Evolutionary conservation across 148 eudicot species (phyloP).

Genomic region (Cornus controversa): DNA sequence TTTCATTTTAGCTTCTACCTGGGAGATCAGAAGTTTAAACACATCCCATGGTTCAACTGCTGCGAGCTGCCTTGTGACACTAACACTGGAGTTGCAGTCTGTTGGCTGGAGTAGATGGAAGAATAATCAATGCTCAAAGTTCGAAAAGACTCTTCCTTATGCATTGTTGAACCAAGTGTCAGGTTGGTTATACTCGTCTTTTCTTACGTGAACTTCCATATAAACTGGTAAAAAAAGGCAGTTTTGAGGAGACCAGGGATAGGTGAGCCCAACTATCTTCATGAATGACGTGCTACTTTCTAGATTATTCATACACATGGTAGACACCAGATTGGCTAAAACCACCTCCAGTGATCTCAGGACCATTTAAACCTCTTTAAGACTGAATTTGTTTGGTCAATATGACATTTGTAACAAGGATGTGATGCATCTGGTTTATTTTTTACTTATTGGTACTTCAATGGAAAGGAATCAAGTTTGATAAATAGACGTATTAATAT

Average conservation of each 20-base stretch:
- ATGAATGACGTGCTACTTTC: too few relatives aligned
- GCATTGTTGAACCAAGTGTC: constrained; percentile 93
- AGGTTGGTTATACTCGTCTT: constrained; percentile 47
- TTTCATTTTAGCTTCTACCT: constrained; percentile 74
- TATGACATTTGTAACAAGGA: neutral
- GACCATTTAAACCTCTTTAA: neutral
- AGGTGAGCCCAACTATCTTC: neutral
- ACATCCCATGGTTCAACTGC: constrained; percentile 28
- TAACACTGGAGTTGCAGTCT: constrained; percentile 75
- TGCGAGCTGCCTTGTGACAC: constrained; percentile 72
- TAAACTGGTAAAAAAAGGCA: neutral
- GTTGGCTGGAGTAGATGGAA: constrained; percentile 76
- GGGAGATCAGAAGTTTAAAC: constrained; percentile 80
- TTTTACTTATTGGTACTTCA: neutral
- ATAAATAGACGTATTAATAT: too few relatives aligned
- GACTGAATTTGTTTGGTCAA: neutral
- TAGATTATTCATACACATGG: neutral
- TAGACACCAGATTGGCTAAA: neutral
- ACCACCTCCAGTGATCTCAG: neutral
- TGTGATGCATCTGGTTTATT: neutral
- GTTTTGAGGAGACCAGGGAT: neutral
- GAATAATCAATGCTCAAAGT: constrained; percentile 63
- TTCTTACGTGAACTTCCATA: neutral
- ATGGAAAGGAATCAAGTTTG: neutral
- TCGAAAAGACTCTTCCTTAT: constrained; percentile 77